Conservation (phyloP, 140 eudicot species). For the Anethum foeniculum region DNA sequence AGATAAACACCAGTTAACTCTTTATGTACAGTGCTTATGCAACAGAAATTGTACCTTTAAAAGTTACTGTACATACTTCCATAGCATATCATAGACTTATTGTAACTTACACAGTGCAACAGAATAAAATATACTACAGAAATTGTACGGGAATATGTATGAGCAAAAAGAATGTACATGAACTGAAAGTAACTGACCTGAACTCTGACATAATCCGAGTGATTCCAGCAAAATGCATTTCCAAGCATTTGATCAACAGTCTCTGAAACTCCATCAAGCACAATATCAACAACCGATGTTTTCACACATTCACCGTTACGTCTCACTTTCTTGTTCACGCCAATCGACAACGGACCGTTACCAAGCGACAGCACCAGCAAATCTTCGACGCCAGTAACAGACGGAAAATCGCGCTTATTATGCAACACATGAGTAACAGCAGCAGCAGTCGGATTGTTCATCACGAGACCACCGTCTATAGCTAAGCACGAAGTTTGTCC, state of each 20-base stretch:
- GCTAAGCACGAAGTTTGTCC: constrained; percentile 60
- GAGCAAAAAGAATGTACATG: neutral
- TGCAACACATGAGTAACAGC: constrained; percentile 91
- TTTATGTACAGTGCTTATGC: neutral
- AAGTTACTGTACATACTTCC: neutral
- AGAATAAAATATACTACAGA: neutral
- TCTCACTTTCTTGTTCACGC: constrained; percentile 29
- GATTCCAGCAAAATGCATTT: constrained; percentile 83
- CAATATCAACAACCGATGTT: constrained; percentile 54
- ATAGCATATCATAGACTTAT: neutral
- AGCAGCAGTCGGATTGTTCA: constrained; percentile 83
- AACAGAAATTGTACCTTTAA: neutral
- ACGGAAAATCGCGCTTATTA: constrained; percentile 77
- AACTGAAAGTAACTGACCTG: constrained; percentile 47
- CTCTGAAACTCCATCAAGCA: constrained; percentile 88
- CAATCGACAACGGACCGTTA: constrained; percentile 39
- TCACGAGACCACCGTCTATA: constrained; percentile 79
- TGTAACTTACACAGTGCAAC: neutral
- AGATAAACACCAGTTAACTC: too few relatives aligned
- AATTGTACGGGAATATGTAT: neutral
- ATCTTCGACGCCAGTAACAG: constrained; percentile 69
- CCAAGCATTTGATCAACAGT: constrained; percentile 82
- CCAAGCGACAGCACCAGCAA: constrained; percentile 64
- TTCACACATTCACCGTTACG: constrained; percentile 37
- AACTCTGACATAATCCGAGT: constrained; percentile 67